Evolutionary conservation across 2,329 filamentous ascomycete genomes (phyloP), one percentile per base, ranked within the genome.

Genomic region (Stemphylium vesicarium): DNA sequence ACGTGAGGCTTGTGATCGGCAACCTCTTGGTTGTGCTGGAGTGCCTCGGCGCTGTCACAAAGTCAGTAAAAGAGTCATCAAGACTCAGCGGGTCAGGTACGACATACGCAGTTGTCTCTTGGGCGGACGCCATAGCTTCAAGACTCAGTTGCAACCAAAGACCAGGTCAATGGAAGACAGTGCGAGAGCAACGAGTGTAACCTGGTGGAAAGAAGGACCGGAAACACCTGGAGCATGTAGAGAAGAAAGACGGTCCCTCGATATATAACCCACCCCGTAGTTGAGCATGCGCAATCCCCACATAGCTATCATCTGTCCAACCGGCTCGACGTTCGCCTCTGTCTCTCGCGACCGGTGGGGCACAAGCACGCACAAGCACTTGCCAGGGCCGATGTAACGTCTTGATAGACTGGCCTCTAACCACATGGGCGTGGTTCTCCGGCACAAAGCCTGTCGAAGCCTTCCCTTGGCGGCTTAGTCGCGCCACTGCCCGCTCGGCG

Each of bases 81-180:
- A 10, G 26, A 4, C 20, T 36, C 20, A 15, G 37, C 9, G 16
- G 22, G n/a, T 32, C 11, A 9, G 15, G 42, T 20, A 29, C 4
- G 45, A 67, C 70, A 51, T 62, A 74, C 71, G 59, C 64, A 16
- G 67, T 64, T 56, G 64, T 64, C 57, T 73, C 68, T 33, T 68
- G 59, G 52, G 66, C 62, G 50, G 62, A 56, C 46, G 69, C 68
- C 64, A 68, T 69, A 45, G 56, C 50, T 53, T 44, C 53, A 32
- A 33, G 41, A 20, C 45, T 55, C 47, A 55, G 36, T 51, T 11
- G 47, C 40, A 38, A 50, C 51, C 51, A 54, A 53, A 57, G 56
- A 60, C 53, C 44, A 54, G 38, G 52, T 59, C 51, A 48, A 56
- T 49, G 42, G 47, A 40, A 44, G 48, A 32, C 32, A 46, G 46